A percentile compares a stretch with the other conserved stretches of the same genome.
These are phyloP conservation scores for Physcomitrellopsis africana DNA, from an alignment of 225 moss, liverwort and hornwort species.

Conservation along the genomic window DNA sequence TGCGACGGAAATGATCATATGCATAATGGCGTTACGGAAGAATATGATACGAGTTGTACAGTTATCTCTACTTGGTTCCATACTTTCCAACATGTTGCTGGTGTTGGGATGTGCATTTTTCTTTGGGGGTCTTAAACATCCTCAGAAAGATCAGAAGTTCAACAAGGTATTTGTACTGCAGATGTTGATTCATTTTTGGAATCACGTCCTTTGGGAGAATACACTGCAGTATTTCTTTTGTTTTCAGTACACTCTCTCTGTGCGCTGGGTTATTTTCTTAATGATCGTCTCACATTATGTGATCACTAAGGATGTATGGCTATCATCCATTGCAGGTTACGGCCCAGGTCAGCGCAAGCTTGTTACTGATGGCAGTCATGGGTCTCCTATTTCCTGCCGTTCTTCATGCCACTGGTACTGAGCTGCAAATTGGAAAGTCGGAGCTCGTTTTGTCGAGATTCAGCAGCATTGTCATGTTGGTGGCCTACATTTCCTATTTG, in stretches of 20 bases:
- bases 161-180: conserved; percentile 43
- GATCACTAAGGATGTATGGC: no score
- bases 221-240: background rate
- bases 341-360: conserved; percentile 77
- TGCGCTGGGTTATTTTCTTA: background rate
- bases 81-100: conserved; percentile 92
- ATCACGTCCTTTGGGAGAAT: no score
- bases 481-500: conserved; percentile 72
- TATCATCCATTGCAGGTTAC: conserved; percentile 34
- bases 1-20: conserved; percentile 88
- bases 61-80: conserved; percentile 85
- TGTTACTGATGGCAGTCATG: conserved; percentile 89
- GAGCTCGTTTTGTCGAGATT: conserved; percentile 79
- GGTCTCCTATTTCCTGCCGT: conserved; percentile 80
- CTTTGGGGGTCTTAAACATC: conserved; percentile 62
- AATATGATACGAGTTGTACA: conserved; percentile 92
- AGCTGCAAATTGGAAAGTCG: conserved; percentile 69
- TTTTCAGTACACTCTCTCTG: background rate
- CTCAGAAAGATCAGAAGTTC: conserved; percentile 79
- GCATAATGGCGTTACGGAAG: conserved; percentile 71
- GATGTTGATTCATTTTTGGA: background rate
- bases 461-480: conserved; percentile 81
- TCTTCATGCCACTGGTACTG: conserved; percentile 81
- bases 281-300: background rate
- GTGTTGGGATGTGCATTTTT: conserved; percentile 87